Base-by-base conservation (phyloP, 2,329 filamentous ascomycete genomes). In the Penicillium digitatum region DNA sequence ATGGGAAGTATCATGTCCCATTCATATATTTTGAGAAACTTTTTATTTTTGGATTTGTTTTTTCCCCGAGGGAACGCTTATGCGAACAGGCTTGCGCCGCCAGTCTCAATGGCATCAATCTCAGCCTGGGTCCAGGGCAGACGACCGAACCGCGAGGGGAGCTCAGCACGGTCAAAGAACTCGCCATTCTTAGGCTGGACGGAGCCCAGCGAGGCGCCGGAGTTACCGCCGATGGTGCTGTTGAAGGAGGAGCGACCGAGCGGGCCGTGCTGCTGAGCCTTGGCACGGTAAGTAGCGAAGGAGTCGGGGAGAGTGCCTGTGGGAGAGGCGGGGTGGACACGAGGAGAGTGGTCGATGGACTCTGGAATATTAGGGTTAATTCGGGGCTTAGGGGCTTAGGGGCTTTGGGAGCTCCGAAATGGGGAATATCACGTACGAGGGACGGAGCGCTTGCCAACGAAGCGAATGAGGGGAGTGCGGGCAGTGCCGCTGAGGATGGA, bases 81-180 rank as follows among this genome's bases (percentile, higher is more conserved):
- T 59, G 76, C 79, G 64, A 79, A 81, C 62, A 85, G 66, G 68
- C 83, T 87, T 32, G 93, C 94, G 54, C 94, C 94, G 52, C 92
- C 94, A 53, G 90, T 94, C 83, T 96, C 91, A 69, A 99, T 83
- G 22, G 91, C 92, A 74, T 97, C 94, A 57, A 99, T 99, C 82
- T 99, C 94, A 40, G 86, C 86, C 65, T 86, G 76, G 35, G 83
- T 87, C 76, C 92, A 88, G 12, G 85, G 82, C 46, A 83, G 78
- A 62, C 90, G 83, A 69, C 87, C 85, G 83, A 96, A 99, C 66
- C 93, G 85, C 60, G 80, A 72, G 18, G 94, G 93, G 24, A 99
- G 85, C 77, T 99, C 89, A 65, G 85, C 89, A 65, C 91, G 85
- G 75, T 97, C 94, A 72, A 96, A 96, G 75, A 82, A 90, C 73